These are phyloP conservation scores for Mycogone perniciosa DNA, from an alignment of 2,329 filamentous ascomycete species.

Conservation along the genomic window DNA sequence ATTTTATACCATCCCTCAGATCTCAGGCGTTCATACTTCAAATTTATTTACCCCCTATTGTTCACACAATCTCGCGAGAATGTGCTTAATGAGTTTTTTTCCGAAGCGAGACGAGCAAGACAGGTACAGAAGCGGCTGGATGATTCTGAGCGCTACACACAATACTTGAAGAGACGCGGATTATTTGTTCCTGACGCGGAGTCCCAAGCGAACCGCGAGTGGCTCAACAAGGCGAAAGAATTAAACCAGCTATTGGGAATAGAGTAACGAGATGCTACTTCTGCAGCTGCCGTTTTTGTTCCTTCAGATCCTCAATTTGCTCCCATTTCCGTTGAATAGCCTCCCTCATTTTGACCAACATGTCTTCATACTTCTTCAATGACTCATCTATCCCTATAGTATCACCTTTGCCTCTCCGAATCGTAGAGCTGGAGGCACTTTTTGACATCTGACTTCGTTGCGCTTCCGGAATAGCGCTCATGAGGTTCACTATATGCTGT, in stretches of 20 bases:
- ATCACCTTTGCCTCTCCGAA: too few species aligned
- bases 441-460: background rate
- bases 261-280: too few species aligned
- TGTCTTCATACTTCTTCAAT: background rate
- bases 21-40: too few species aligned
- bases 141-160: constrained; percentile 16
- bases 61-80: too few species aligned
- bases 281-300: too few species aligned
- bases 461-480: background rate
- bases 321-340: too few species aligned
- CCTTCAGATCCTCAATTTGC: too few species aligned
- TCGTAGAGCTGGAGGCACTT: background rate
- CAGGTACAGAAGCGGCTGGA: constrained; percentile 12
- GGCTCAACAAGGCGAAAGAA: background rate
- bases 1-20: too few species aligned
- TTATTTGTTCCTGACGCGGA: constrained; percentile 14
- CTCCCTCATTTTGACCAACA: background rate
- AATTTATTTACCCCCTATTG: too few species aligned
- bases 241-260: too few species aligned
- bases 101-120: too few species aligned
- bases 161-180: constrained; percentile 15
- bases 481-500: too few species aligned
- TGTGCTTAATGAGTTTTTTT: constrained; percentile 13
- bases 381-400: background rate
- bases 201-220: background rate